Evolutionary conservation across 1,284 basidiomycete genomes (phyloP), one percentile per base, ranked within the genome.

Genomic region (Sphaerobolus stellatus): DNA sequence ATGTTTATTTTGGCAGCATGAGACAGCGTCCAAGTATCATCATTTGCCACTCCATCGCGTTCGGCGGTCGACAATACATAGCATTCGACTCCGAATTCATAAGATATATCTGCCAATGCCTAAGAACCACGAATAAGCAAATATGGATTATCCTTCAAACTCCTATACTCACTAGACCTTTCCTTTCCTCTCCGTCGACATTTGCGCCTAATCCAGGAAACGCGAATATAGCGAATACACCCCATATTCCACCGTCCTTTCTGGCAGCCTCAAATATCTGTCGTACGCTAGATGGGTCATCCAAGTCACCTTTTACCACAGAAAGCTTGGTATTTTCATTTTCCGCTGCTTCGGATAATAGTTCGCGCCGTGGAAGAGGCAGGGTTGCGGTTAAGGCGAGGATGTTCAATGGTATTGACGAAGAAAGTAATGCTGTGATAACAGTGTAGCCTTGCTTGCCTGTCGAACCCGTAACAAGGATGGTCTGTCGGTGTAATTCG

Each of bases 381-480:
- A 1, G 68, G 18, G 11, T 70, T 71, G 14, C 76, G 61, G 36
- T 75, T 58, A 41, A 64, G 70, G 58, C 75, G 74, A n/a, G n/a
- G n/a, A n/a, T n/a, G n/a, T n/a, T n/a, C n/a, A n/a, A n/a, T 22
- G 48, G 55, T 40, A 28, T 59, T 49, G n/a, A n/a, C 13, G 56
- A 18, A 6, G 58, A 56, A 25, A 64, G 62, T 16, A 73, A 59
- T 36, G 71, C 62, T 18, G 60, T 52, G 31, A 76, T 64, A 25
- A 75, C 61, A 5, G 71, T 63, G 31, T 64, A 58, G 28, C 75
- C 75, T 65, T 77, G 75, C 57, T 72, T 72, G 18, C 76, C 76
- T 3, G 76, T 77, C 9, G 75, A 75, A 11, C 75, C 75, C 31
- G 68, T 64, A 43, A 78, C 66, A 34, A 77, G 69, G 46, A 77